These are phyloP conservation scores for Spongospora subterranea DNA, from an alignment of 208 protist genomes.

Conservation along the genomic window DNA sequence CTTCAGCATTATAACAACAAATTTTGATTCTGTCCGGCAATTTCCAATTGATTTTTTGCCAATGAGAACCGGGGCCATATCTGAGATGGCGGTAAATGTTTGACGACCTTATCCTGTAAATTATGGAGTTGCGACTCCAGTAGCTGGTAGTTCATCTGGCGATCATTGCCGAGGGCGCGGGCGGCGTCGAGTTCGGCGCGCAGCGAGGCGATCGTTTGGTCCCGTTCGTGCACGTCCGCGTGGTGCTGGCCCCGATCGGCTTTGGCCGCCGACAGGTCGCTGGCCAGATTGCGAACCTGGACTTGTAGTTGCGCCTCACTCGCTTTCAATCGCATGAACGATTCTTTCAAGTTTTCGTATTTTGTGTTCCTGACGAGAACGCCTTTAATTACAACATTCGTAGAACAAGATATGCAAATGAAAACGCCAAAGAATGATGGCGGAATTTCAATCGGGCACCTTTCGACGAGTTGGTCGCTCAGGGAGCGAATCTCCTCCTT, in stretches of 20 bases:
- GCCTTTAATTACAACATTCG: too few relatives aligned
- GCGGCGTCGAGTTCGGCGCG: neutral
- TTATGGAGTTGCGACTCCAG: neutral
- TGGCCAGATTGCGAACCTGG: neutral
- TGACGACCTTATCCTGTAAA: neutral
- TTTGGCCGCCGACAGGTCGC: neutral
- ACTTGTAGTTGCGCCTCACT: neutral
- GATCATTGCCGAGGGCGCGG: neutral
- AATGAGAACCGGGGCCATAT: too few relatives aligned
- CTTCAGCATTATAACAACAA: too few relatives aligned
- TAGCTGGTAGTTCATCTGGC: neutral
- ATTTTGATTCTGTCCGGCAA: too few relatives aligned
- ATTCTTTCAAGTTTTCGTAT: neutral
- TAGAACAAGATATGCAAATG: neutral
- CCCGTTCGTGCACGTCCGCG: neutral
- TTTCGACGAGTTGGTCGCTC: constrained; percentile 1
- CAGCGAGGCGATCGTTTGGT: neutral
- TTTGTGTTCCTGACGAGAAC: too few relatives aligned
- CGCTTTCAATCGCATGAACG: neutral
- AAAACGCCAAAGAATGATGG: neutral
- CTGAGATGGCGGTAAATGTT: too few relatives aligned
- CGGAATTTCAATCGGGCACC: neutral
- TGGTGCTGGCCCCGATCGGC: neutral
- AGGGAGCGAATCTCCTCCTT: neutral
- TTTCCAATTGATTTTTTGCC: too few relatives aligned